Base-by-base conservation (phyloP, 768 basidiomycete species). In the Podaxis carcinomalis region DNA sequence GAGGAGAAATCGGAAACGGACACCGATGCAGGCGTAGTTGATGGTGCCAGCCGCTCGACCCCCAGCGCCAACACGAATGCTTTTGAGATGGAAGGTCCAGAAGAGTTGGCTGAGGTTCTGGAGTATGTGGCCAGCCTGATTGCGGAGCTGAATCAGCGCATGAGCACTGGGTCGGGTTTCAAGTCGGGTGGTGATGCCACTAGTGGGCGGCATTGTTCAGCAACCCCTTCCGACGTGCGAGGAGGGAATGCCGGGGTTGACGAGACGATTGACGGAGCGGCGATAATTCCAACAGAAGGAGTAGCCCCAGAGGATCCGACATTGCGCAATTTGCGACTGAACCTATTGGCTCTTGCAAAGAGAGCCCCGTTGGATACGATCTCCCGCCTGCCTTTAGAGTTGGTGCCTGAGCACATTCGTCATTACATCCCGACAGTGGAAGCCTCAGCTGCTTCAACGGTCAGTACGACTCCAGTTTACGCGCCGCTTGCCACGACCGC, bases 261-360 rank as follows among this genome's bases (percentile, higher is more conserved):
- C 50, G 28, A 46, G 37, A 39, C 25, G 54, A 40, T n/a, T 27
- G 25, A 25, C 37, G 35, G 19, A 5, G 16, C 19, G 23, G 14
- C 28, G 44, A 23, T 53, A 21, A 35, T 3, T 7, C 28, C 62
- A 4, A 36, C 16, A 23, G 36, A 32, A 46, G 23, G 19, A 36
- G 51, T 35, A 21, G 32, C 13, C 14, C 35, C 44, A 10, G 87
- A 88, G 68, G 83, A 87, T 58, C 76, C 80, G 2, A 65, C 75
- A 16, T 51, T 86, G 66, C 80, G 81, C 57, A 80, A 85, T 56
- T 74, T 92, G 52, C 80, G 90, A 40, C 75, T 92, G 64, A 92
- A 90, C 68, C 75, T 93, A 28, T 78, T 93, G 27, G 89, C 90
- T 1, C 77, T 93, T 36, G 87, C 88, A 59, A 90, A 91, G 68